Base-by-base conservation (phyloP, 768 basidiomycete species). In the Candolleomyces aberdarensis region DNA sequence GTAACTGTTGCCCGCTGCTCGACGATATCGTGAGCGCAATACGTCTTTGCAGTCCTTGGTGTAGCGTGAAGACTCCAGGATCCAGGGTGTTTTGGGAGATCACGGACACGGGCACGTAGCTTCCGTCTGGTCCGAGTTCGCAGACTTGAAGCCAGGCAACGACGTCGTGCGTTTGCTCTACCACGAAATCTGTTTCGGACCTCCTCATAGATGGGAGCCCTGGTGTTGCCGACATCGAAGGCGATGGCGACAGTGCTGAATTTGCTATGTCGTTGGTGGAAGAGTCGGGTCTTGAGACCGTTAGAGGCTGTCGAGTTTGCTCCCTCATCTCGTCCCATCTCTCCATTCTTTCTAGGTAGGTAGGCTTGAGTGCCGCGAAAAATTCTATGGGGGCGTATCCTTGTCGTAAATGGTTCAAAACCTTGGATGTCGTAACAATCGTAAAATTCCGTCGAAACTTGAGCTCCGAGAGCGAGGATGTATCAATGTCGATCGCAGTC, bases 241-340 rank as follows among this genome's bases (percentile, higher is more conserved):
- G 11, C 6, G 36, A 36, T 36, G 36, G 36, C 11, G 36, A 36
- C 6, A 36, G 36, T 5, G 11, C 36, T 6, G 36, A 36, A 36
- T 7, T 36, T 36, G 36, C 36, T 6, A 36, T 7, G 36, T 36
- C 36, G 36, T 7, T 11, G 36, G 36, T 11, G 36, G 36, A 7
- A 11, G 36, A 36, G 36, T 36, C 36, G 36, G 36, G 11, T 36
- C 2, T 36, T 36, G 36, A 5, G 36, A 71, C 74, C 50, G 76
- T 69, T 47, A 78, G 72, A 63, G 74, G 75, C 68, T 70, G 76
- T 61, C 77, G 74, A 64, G 85, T 84, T 52, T 89, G 85, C 64
- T 98, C 95, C 39, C 94, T 85, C 79, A 92, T 82, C 69, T 95
- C 91, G 69, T 98, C 96, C 95, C 94, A 97, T 59, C 91, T 84